Base-by-base conservation (phyloP, 805 yeast genomes). In the Candida qinlingensis region DNA sequence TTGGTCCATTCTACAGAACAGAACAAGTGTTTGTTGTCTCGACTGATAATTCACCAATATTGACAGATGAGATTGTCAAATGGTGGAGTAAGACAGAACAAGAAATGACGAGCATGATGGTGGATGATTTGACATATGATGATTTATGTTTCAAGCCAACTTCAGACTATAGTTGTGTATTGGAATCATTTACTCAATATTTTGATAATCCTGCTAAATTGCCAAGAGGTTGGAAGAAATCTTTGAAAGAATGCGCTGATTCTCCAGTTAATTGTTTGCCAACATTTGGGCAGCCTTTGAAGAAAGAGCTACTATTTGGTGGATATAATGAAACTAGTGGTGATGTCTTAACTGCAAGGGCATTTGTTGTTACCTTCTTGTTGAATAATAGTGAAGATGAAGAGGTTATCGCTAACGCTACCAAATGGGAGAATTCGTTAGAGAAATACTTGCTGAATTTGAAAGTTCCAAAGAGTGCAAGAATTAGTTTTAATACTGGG, bases 201-300 rank as follows among this genome's bases (percentile, higher is more conserved):
- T 91, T 89, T 63, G 75, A 75, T 33, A 38, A 38, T 26, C 41
- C 41, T n/a, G 95, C 94, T 1, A 76, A 78, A 40, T 65, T 85
- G 4, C 77, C 78, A 37, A 57, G 56, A 1, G 68, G 69, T 26
- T 92, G 96, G 96, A 61, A 71, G 38, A 53, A 60, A 2, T 69
- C 76, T 46, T 61, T 92, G 9, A 59, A 71, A 46, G 61, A 66
- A 4, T 92, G 99, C 62, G 75, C 94, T 0, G 71, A 75, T 19
- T 79, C 88, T 1, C 98, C 98, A 0, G 97, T 92, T 2, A 83
- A 79, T 53, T 92, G 99, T 62, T 69, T 92, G 37, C 98, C 99
- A 0, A 67, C 83, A 0, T 92, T 91, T 66, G 96, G 88, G 60
- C 97, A 90, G 63, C 98, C 98, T 0, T 70, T 92, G 53, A 85